phyloP scores from a whole-genome alignment of 2,329 filamentous ascomycete species.

The Nemania serpens region DNA sequence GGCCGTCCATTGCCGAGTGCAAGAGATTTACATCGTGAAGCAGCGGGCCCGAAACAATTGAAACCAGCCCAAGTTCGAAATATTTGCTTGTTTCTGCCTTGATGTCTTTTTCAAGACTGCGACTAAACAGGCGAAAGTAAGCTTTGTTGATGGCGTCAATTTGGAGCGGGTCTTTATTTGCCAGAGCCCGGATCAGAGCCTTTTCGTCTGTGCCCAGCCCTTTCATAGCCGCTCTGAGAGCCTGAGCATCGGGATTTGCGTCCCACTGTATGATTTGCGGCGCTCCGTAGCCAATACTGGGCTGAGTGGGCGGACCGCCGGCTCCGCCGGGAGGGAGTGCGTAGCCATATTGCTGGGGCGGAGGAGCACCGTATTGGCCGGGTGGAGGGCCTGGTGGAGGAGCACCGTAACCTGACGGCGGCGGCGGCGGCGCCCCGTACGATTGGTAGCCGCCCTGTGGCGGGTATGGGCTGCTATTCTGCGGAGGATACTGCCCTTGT shows the following conservation, averaged over 20 bases:
- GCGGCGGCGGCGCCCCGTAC: slow-evolving; percentile 42
- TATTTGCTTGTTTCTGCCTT: slow-evolving; percentile 76
- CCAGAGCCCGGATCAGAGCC: slow-evolving; percentile 70
- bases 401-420: slow-evolving; percentile 44
- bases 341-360: slow-evolving; percentile 44
- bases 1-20: slow-evolving; percentile 72
- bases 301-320: slow-evolving; percentile 61
- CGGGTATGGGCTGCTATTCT: slow-evolving; percentile 38
- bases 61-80: slow-evolving; percentile 75
- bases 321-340: slow-evolving; percentile 31
- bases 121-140: slow-evolving; percentile 67
- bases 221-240: slow-evolving; percentile 83
- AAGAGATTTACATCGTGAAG: slow-evolving; percentile 74
- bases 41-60: slow-evolving; percentile 78
- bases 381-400: slow-evolving; percentile 37
- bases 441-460: slow-evolving; percentile 29
- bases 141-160: slow-evolving; percentile 69
- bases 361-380: slow-evolving; percentile 46
- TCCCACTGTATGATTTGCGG: slow-evolving; percentile 73
- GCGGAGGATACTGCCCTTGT: slow-evolving; percentile 37
- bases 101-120: slow-evolving; percentile 75
- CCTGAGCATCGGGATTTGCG: slow-evolving; percentile 69
- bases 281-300: slow-evolving; percentile 76
- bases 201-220: slow-evolving; percentile 90
- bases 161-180: slow-evolving; percentile 77